Evolutionary conservation across 768 basidiomycete species (phyloP).

Genomic region (Tylopilus cervinicoccineus): DNA sequence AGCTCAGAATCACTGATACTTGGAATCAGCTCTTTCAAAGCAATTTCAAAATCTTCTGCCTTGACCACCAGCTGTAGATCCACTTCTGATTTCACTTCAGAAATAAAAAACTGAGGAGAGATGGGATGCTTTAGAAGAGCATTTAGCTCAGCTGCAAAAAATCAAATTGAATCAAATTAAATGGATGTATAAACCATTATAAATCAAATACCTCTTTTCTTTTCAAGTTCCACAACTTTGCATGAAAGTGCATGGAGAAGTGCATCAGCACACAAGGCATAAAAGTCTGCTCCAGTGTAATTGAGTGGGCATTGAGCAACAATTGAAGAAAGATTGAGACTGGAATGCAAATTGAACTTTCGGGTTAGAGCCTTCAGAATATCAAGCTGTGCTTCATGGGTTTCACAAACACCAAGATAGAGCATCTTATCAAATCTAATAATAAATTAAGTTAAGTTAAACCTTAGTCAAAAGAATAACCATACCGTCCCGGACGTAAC

Average conservation of each 20-base stretch:
- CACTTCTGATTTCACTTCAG: constrained; percentile 66
- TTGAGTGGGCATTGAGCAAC: constrained; percentile 84
- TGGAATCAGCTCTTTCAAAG: constrained; percentile 67
- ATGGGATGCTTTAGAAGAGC: constrained; percentile 52
- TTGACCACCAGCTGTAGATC: constrained; percentile 78
- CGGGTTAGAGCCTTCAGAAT: constrained; percentile 89
- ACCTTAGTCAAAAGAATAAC: not conserved
- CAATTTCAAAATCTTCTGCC: constrained; percentile 69
- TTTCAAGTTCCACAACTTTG: constrained; percentile 77
- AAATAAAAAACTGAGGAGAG: constrained; percentile 87
- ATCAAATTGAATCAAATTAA: not conserved
- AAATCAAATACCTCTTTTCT: constrained; percentile 52
- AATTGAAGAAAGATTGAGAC: constrained; percentile 56
- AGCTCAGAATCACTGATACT: constrained; percentile 85
- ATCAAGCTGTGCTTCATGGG: constrained; percentile 77
- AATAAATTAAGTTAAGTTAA: not conserved
- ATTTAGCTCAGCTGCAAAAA: constrained; percentile 39
- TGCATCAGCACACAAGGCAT: constrained; percentile 95
- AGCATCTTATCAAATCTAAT: constrained; percentile 92
- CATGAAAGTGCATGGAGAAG: constrained; percentile 93
- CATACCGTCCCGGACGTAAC: constrained; percentile 80
- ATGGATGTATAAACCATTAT: not conserved
- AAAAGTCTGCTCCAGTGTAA: constrained; percentile 97
- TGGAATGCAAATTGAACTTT: constrained; percentile 80
- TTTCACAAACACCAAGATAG: constrained; percentile 89